A percentile compares a stretch with the other conserved stretches of the same genome.
These are phyloP conservation scores for Cercophora newfieldiana DNA, from an alignment of 495 filamentous ascomycete species.

Conservation along the genomic window DNA sequence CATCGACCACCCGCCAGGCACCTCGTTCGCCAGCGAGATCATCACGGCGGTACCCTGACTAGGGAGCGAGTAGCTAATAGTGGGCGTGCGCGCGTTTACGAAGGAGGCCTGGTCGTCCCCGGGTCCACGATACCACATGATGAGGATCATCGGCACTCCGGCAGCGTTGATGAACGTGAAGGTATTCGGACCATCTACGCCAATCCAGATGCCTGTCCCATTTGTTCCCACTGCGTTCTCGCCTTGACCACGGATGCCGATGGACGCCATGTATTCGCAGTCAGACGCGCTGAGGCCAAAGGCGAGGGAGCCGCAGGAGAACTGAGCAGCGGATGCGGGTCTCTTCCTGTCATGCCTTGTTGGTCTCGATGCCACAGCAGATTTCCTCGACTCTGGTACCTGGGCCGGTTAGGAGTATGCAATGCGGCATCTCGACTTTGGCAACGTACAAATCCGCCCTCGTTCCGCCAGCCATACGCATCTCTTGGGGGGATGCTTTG, in stretches of 20 bases:
- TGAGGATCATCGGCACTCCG: constrained; percentile 23
- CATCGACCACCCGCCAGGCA: constrained; percentile 33
- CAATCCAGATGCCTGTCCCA: constrained; percentile 28
- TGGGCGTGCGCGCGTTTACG: constrained; percentile 28
- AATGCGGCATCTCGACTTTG: neutral
- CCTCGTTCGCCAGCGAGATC: constrained; percentile 29
- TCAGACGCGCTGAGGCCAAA: constrained; percentile 25
- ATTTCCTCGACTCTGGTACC: neutral
- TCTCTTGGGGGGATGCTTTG: neutral
- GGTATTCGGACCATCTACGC: constrained; percentile 28
- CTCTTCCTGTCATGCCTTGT: neutral
- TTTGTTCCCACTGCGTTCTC: constrained; percentile 22
- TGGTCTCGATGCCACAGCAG: neutral
- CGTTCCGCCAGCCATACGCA: neutral
- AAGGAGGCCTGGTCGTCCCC: constrained; percentile 26
- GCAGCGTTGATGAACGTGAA: constrained; percentile 34
- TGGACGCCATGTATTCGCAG: constrained; percentile 30
- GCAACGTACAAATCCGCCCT: neutral
- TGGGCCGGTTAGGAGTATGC: neutral
- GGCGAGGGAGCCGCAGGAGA: constrained; percentile 17
- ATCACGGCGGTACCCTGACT: constrained; percentile 16
- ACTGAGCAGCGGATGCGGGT: neutral
- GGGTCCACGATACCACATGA: constrained; percentile 24
- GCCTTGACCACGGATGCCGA: constrained; percentile 32
- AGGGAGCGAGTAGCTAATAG: constrained; percentile 34